These are phyloP conservation scores for Mycena rosella DNA, from an alignment of 768 basidiomycete genomes.

Conservation along the genomic window DNA sequence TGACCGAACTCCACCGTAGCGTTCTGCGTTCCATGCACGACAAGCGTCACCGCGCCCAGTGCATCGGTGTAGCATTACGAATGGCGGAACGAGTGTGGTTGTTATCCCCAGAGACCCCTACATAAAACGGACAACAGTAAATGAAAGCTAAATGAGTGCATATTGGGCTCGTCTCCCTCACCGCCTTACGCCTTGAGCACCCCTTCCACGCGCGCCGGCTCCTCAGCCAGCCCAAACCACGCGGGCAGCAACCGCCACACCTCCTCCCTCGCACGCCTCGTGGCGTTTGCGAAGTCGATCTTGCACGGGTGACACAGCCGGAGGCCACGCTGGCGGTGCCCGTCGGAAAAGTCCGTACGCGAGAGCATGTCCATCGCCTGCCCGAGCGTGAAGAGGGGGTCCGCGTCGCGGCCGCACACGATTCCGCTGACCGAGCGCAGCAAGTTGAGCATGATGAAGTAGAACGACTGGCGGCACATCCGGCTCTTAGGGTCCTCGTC, in stretches of 20 bases:
- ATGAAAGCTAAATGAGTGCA: too few species aligned
- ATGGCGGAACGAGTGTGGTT: too few species aligned
- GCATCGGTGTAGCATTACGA: too few species aligned
- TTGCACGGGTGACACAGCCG: slow-evolving; percentile 67
- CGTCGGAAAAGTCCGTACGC: slow-evolving; percentile 78
- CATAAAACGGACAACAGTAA: too few species aligned
- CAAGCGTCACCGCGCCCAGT: too few species aligned
- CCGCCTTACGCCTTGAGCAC: too few species aligned
- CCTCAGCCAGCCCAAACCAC: slow-evolving; percentile 73
- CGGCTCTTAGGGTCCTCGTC: slow-evolving; percentile 50
- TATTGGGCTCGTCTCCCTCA: too few species aligned
- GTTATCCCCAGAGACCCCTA: too few species aligned
- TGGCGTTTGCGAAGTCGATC: slow-evolving; percentile 56
- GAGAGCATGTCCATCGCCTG: slow-evolving; percentile 81
- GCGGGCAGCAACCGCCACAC: slow-evolving; percentile 72
- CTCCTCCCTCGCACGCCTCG: slow-evolving; percentile 63
- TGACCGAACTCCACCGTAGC: too few species aligned
- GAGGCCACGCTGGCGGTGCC: slow-evolving; percentile 64
- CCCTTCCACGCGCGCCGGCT: too few species aligned
- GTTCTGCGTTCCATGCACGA: too few species aligned
- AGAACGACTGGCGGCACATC: slow-evolving; percentile 76
- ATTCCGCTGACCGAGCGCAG: slow-evolving; percentile 79
- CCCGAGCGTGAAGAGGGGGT: slow-evolving; percentile 75
- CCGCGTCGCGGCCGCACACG: slow-evolving; percentile 78
- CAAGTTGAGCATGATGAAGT: slow-evolving; percentile 81